Percentiles rank a stretch among this genome's conserved stretches.
Evolutionary conservation across 2,329 filamentous ascomycete species (phyloP).

Genomic region (Clonostachys rosea): DNA sequence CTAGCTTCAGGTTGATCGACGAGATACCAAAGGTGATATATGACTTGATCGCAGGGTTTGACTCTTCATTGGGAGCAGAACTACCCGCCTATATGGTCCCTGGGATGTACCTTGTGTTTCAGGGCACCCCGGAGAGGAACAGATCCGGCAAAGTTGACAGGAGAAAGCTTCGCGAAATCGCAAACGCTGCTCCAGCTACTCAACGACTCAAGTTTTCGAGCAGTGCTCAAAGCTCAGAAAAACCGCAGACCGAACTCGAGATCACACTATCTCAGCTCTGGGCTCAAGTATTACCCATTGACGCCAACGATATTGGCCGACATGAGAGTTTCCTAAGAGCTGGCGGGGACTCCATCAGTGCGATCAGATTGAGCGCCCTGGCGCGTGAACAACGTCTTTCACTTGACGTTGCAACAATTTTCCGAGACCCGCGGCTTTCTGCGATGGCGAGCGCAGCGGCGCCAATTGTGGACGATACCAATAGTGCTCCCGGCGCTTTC

Average conservation of each 20-base stretch:
- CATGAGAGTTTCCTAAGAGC: conserved; percentile 33
- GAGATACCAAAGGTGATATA: not conserved
- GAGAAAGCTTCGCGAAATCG: conserved; percentile 9
- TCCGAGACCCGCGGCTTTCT: conserved; percentile 30
- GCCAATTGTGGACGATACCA: not conserved
- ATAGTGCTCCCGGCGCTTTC: not conserved
- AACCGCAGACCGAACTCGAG: conserved; percentile 24
- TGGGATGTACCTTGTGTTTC: conserved; percentile 16
- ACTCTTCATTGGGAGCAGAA: not conserved
- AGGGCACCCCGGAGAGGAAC: conserved; percentile 12
- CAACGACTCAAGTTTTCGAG: conserved; percentile 2
- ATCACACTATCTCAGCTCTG: conserved; percentile 22
- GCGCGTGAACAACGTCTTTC: conserved; percentile 23
- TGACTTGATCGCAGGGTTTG: not conserved
- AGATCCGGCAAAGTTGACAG: conserved; percentile 22
- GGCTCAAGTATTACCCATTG: conserved; percentile 20
- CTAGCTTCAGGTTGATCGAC: not conserved
- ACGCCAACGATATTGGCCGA: conserved; percentile 15
- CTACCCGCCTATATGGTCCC: conserved; percentile 24
- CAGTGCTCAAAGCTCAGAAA: not conserved
- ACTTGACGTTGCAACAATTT: conserved; percentile 32
- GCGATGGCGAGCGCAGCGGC: conserved; percentile 25
- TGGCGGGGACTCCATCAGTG: conserved; percentile 38
- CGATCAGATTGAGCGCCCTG: conserved; percentile 36
- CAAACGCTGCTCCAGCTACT: conserved; percentile 10